Percentiles rank a stretch among this genome's conserved stretches.
These are phyloP conservation scores for Paragyromitra xinjiangensis DNA, from an alignment of 495 filamentous ascomycete genomes.

Conservation along the genomic window DNA sequence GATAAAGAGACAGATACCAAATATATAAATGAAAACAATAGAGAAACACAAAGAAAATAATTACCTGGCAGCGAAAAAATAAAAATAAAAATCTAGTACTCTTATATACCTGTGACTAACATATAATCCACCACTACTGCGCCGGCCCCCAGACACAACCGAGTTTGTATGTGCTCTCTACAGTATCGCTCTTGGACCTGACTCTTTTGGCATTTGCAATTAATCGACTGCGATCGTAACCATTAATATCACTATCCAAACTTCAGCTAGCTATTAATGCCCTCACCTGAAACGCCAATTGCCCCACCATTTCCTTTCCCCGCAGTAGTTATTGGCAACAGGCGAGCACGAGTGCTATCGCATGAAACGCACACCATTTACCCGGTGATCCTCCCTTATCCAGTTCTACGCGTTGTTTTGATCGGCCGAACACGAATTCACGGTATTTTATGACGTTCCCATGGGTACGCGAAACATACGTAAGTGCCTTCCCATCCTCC, in stretches of 20 bases:
- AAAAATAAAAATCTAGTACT: not conserved
- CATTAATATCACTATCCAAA: not conserved
- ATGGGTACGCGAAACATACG: constrained; percentile 22
- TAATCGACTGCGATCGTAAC: constrained; percentile 23
- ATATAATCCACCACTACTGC: not conserved
- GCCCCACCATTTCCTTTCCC: constrained; percentile 32
- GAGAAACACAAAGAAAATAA: not conserved
- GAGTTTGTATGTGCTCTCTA: not conserved
- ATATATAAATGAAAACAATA: not conserved
- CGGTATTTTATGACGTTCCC: constrained; percentile 5
- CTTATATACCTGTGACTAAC: constrained; percentile 3
- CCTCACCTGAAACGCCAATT: constrained; percentile 44
- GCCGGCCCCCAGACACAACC: not conserved
- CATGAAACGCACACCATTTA: constrained; percentile 45
- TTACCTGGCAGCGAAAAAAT: not conserved
- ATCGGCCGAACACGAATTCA: constrained; percentile 23
- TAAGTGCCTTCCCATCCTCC: constrained; percentile 33
- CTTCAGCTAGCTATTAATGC: constrained; percentile 30
- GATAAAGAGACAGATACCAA: not conserved
- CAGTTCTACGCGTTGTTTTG: constrained; percentile 42
- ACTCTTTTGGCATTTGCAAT: constrained; percentile 2
- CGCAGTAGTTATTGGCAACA: constrained; percentile 31
- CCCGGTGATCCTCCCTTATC: constrained; percentile 19
- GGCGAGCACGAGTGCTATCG: constrained; percentile 44
- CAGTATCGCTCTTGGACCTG: not conserved